Evolutionary conservation across 768 basidiomycete genomes (phyloP).

Genomic region (Mycena floridula): DNA sequence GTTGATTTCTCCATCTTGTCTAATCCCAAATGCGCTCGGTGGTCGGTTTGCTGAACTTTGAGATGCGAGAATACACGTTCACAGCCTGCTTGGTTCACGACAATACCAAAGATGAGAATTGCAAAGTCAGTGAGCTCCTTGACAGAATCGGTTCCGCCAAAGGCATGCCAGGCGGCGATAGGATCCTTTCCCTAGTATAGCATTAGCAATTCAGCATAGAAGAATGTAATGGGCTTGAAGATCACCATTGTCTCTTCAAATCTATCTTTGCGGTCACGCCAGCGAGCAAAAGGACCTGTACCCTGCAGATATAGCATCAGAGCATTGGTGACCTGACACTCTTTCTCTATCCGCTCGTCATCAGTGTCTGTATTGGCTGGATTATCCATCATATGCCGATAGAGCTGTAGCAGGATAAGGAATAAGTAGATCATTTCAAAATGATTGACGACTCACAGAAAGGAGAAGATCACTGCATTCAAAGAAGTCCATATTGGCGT

Average conservation of each 20-base stretch:
- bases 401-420: neutral
- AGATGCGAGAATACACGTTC: too few species aligned
- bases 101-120: neutral
- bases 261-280: conserved; percentile 10
- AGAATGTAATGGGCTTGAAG: too few species aligned
- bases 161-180: neutral
- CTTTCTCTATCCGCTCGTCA: conserved; percentile 7
- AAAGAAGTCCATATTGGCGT: conserved; percentile 17
- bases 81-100: conserved; percentile 2
- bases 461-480: conserved; percentile 15
- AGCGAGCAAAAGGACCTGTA: conserved; percentile 13
- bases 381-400: conserved; percentile 6
- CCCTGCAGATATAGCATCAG: conserved; percentile 13
- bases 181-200: conserved; percentile 1
- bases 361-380: conserved; percentile 8
- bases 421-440: neutral
- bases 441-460: conserved; percentile 7
- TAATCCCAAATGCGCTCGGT: neutral
- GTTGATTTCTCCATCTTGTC: conserved; percentile 2
- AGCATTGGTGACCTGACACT: conserved; percentile 12
- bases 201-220: neutral
- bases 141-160: too few species aligned
- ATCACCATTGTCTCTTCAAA: conserved; percentile 6
- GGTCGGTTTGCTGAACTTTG: conserved; percentile 1
- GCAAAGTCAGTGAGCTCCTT: conserved; percentile 1